Evolutionary conservation across 2,329 filamentous ascomycete genomes (phyloP), one percentile per base, ranked within the genome.

Genomic region (Pseudocercospora musae): DNA sequence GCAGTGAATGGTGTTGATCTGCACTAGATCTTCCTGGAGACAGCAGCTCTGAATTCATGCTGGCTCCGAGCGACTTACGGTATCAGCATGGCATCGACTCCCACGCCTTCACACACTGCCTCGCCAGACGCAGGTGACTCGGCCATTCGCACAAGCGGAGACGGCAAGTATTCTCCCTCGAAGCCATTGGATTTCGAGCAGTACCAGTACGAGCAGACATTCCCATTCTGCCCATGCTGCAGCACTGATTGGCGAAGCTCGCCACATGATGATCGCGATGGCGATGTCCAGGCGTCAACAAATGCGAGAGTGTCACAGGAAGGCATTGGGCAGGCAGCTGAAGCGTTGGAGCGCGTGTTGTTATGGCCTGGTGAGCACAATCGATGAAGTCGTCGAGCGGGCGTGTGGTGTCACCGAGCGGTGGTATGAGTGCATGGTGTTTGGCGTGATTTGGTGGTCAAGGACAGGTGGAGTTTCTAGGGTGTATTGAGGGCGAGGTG

Each of bases 201-300:
- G 15, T 62, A 52, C 20, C 44, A 58, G 31, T 62, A 62, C 44
- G 59, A 58, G 29, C 18, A 40, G 7, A 57, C 31, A 4, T 62
- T 40, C 11, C 59, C 59, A 13, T 62, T 49, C 33, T 62, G 59
- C 7, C 59, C 59, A 10, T 55, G 56, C 54, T 62, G 59, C 18
- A 11, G 56, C 23, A 49, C 20, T 27, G 57, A 58, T 37, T 58
- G 57, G 57, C 42, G 31, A 10, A 29, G 4, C 3, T 58, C 57
- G 23, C 27, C 57, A 11, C 23, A 50, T 20, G 57, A 58, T 50
- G 42, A 58, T 52, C 42, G 57, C n/a, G 21, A 57, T 9, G 2
- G 20, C 37, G 23, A 46, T 8, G 23, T 11, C 11, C 11, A 33
- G 4, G 31, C 31, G 31, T 15, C 31, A 3, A 15, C 11, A 4